Base-by-base conservation (phyloP, 352 stramenopile genomes). In the Nothophytophthora sp. region DNA sequence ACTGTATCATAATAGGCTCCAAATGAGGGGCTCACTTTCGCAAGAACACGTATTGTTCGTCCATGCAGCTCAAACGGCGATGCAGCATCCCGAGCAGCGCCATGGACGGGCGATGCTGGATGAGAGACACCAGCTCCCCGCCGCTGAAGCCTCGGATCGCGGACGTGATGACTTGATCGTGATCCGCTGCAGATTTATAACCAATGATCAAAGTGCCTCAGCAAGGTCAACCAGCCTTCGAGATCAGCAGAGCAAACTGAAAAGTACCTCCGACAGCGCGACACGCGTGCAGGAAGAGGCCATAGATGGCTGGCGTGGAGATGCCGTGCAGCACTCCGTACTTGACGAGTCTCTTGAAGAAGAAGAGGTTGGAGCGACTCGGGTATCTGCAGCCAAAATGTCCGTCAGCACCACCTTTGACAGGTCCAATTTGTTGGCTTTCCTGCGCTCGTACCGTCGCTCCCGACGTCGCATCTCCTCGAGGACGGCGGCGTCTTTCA, bases 141-240 rank as follows among this genome's bases (percentile, higher is more conserved):
- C 84, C 84, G 29, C 70, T 84, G 48, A 95, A 95, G 28, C 84
- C 84, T 29, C 84, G 81, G 51, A 90, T 91, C 29, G 81, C 81
- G 1, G 76, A 81, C n/a, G 83, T 91, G 48, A 95, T 90, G 6
- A 95, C 66, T 48, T 86, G 76, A 55, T 92, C 78, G 32, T 91
- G 79, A 46, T 90, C 64, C 3, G 73, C 84, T 92, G n/a, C n/a
- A 52, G 23, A 61, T 39, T 6, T 25, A 38, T 13, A 37, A n/a
- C n/a, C n/a, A n/a, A n/a, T n/a, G n/a, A n/a, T n/a, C n/a, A n/a
- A n/a, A n/a, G n/a, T n/a, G n/a, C n/a, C n/a, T n/a, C n/a, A n/a
- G n/a, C n/a, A n/a, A n/a, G n/a, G n/a, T n/a, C n/a, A n/a, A n/a
- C n/a, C n/a, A n/a, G n/a, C n/a, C n/a, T n/a, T n/a, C n/a, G n/a